Percentiles rank a stretch among this genome's conserved stretches.
phyloP scores from a whole-genome alignment of 208 protist species.

The Acanthamoeba lenticulata region DNA sequence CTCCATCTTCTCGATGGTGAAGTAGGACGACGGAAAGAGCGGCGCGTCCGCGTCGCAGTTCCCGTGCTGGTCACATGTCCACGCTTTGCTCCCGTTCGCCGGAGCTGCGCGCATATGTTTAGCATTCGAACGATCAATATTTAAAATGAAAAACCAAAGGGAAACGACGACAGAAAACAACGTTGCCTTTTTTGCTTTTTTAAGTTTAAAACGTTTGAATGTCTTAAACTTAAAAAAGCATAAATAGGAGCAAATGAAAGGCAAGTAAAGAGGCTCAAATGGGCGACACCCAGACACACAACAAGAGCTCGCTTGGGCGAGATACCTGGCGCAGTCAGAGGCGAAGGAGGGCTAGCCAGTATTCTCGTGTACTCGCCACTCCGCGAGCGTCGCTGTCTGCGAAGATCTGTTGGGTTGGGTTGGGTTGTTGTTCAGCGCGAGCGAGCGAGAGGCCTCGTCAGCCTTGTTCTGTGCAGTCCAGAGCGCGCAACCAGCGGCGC shows the following conservation, averaged over 20 bases:
- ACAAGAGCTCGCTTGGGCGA: too few relatives aligned
- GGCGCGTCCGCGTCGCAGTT: constrained; percentile 25
- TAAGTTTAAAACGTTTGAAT: too few relatives aligned
- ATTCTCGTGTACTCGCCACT: background rate
- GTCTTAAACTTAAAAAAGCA: too few relatives aligned
- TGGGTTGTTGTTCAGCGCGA: background rate
- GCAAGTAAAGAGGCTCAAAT: too few relatives aligned
- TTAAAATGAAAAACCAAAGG: too few relatives aligned
- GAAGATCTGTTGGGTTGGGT: background rate
- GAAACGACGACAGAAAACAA: too few relatives aligned
- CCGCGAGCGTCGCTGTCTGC: background rate
- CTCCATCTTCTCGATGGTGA: constrained; percentile 45
- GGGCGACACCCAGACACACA: too few relatives aligned
- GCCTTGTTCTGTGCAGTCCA: background rate
- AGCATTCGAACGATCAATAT: too few relatives aligned
- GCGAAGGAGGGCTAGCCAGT: background rate
- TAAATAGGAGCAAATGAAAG: too few relatives aligned
- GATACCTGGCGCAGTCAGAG: background rate
- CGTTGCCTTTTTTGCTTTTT: too few relatives aligned
- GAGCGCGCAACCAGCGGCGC: background rate
- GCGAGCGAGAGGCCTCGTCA: background rate
- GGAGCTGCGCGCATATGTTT: background rate
- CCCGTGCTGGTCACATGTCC: constrained; percentile 29
- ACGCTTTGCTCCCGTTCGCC: constrained; percentile 36
- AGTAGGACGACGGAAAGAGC: constrained; percentile 30